These are phyloP conservation scores for Cryptosporidium bovis DNA, from an alignment of 169 alveolate species.

Conservation along the genomic window DNA sequence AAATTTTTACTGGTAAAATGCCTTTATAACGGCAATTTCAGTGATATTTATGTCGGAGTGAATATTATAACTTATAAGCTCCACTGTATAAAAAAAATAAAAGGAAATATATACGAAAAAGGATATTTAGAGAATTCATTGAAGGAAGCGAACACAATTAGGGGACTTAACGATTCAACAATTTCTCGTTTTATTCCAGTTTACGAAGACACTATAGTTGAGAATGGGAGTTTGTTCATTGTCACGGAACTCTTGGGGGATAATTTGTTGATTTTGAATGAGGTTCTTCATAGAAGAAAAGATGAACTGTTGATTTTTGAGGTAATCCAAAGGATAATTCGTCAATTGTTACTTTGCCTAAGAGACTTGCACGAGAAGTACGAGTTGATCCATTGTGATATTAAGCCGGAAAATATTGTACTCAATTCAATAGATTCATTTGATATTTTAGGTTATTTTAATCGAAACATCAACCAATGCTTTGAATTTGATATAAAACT, in stretches of 20 bases:
- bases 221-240: not conserved
- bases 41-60: conserved; percentile 17
- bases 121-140: conserved; percentile 10
- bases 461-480: not conserved
- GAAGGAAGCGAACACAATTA: conserved; percentile 31
- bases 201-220: conserved; percentile 9
- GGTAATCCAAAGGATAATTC: conserved; percentile 42
- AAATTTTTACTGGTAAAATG: conserved; percentile 15
- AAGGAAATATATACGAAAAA: not conserved
- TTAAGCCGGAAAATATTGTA: conserved; percentile 95
- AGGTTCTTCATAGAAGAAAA: not conserved
- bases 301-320: not conserved
- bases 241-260: conserved; percentile 37
- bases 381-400: conserved; percentile 92
- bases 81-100: conserved; percentile 33
- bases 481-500: conserved; percentile 17
- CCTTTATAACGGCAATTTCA: conserved; percentile 12
- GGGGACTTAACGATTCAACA: not conserved
- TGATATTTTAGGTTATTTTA: conserved; percentile 29
- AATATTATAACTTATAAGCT: conserved; percentile 16
- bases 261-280: conserved; percentile 4
- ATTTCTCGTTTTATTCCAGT: conserved; percentile 23
- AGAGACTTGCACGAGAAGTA: conserved; percentile 67
- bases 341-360: conserved; percentile 42
- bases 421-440: conserved; percentile 78